Conservation (phyloP, 768 basidiomycete genomes). For the Coprinellus aureogranulatus region DNA sequence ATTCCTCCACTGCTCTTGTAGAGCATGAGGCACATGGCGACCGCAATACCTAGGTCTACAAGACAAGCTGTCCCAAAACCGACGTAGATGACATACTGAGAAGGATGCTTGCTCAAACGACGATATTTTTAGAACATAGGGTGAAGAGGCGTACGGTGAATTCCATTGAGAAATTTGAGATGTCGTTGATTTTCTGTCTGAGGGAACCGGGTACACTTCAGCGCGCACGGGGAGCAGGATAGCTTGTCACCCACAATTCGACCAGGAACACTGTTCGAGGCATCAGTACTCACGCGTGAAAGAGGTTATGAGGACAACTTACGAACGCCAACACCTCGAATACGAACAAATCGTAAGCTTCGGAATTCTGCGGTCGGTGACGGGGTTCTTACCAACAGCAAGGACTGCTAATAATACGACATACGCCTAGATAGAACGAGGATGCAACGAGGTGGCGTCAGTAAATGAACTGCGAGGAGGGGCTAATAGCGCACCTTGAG, state of each 20-base stretch:
- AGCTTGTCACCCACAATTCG: background rate
- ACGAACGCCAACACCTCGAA: conserved; percentile 7
- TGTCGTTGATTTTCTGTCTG: conserved; percentile 2
- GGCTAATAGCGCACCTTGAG: conserved; percentile 3
- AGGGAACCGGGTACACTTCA: background rate
- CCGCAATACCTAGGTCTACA: conserved; percentile 29
- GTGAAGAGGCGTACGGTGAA: background rate
- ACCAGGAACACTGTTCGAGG: conserved; percentile 1
- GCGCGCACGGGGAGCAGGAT: too few species aligned
- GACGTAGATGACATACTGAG: conserved; percentile 30
- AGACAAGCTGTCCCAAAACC: conserved; percentile 28
- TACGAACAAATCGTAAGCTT: background rate
- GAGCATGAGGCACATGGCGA: conserved; percentile 30
- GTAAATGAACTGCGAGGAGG: background rate
- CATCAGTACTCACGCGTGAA: too few species aligned
- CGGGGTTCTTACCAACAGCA: conserved; percentile 1
- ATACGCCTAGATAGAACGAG: background rate
- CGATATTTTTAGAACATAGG: background rate
- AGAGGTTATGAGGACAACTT: background rate
- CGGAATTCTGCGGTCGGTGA: background rate
- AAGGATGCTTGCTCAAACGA: background rate
- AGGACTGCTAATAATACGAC: conserved; percentile 1
- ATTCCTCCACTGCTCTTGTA: conserved; percentile 24
- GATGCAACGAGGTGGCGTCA: background rate
- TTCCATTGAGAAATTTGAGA: background rate